Evolutionary conservation across 1,284 basidiomycete genomes (phyloP).

Genomic region (Moesziomyces sp.): DNA sequence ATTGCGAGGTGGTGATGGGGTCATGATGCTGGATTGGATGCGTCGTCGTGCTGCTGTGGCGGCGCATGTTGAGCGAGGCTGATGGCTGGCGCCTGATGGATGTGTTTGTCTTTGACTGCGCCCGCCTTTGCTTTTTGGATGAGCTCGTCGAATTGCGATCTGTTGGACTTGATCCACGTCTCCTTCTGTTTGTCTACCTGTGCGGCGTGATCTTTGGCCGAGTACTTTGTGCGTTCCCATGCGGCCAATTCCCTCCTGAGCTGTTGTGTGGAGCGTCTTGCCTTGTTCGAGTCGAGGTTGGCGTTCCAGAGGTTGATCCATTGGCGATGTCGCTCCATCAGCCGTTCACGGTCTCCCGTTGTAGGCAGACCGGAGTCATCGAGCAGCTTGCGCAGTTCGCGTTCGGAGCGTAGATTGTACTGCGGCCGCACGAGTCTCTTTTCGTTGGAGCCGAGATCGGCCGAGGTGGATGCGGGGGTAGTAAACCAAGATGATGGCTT

Average conservation of each 20-base stretch:
- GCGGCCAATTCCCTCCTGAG: constrained; percentile 49
- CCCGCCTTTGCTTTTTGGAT: constrained; percentile 33
- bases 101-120: constrained; percentile 21
- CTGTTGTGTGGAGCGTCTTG: constrained; percentile 28
- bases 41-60: too few relatives aligned
- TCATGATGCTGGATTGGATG: too few relatives aligned
- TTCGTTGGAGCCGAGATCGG: constrained; percentile 15
- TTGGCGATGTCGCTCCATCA: constrained; percentile 59
- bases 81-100: constrained; percentile 7
- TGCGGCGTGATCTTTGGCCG: constrained; percentile 30
- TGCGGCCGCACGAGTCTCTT: constrained; percentile 58
- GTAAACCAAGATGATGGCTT: constrained; percentile 38
- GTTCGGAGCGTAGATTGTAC: constrained; percentile 55
- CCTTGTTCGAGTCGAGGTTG: constrained; percentile 61
- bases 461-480: constrained; percentile 11
- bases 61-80: too few relatives aligned
- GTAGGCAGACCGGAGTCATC: constrained; percentile 43
- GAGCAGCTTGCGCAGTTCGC: constrained; percentile 57
- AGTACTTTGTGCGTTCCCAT: constrained; percentile 52
- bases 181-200: constrained; percentile 28
- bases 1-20: too few relatives aligned
- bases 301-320: constrained; percentile 66
- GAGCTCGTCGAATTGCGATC: constrained; percentile 40
- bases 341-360: constrained; percentile 44
- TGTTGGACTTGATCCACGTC: constrained; percentile 40